These are phyloP conservation scores for Avena insularis DNA, from an alignment of 176 grass and related monocot genomes.

Conservation along the genomic window DNA sequence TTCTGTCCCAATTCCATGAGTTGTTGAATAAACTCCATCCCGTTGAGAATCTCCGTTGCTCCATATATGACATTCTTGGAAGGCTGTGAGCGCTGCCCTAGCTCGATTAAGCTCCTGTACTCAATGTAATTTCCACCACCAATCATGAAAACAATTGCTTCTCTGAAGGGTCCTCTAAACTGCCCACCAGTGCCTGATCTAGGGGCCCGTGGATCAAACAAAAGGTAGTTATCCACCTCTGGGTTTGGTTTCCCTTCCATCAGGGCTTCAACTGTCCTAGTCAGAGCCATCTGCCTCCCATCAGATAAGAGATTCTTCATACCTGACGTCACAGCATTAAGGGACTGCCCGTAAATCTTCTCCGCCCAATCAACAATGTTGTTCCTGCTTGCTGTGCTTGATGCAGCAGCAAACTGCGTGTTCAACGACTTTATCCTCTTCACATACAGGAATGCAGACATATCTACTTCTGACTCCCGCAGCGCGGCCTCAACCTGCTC, in stretches of 20 bases:
- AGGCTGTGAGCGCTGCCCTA: constrained; percentile 75
- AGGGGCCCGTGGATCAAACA: constrained; percentile 85
- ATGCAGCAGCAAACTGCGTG: constrained; percentile 70
- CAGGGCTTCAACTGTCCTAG: constrained; percentile 86
- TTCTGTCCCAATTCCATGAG: constrained; percentile 87
- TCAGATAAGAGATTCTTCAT: constrained; percentile 97
- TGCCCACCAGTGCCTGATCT: constrained; percentile 74
- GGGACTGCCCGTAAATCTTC: constrained; percentile 92
- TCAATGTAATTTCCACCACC: constrained; percentile 98
- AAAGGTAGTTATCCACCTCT: constrained; percentile 86
- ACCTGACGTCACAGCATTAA: constrained; percentile 83
- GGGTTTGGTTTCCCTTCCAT: constrained; percentile 95
- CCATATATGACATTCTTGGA: constrained; percentile 96
- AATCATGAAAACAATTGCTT: constrained; percentile 99
- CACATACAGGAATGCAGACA: constrained; percentile 85
- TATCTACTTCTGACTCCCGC: constrained; percentile 82
- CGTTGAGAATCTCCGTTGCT: constrained; percentile 86
- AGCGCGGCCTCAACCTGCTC: constrained; percentile 78
- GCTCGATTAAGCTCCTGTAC: constrained; percentile 93
- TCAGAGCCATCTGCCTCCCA: constrained; percentile 82
- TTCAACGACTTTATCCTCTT: constrained; percentile 94
- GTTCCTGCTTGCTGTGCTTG: constrained; percentile 75
- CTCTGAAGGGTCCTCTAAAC: constrained; percentile 96
- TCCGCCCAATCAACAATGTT: constrained; percentile 99
- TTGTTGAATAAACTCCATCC: constrained; percentile 86